Evolutionary conservation across 192 early-diverging fungal species (phyloP).

Genomic region (Mortierella claussenii): DNA sequence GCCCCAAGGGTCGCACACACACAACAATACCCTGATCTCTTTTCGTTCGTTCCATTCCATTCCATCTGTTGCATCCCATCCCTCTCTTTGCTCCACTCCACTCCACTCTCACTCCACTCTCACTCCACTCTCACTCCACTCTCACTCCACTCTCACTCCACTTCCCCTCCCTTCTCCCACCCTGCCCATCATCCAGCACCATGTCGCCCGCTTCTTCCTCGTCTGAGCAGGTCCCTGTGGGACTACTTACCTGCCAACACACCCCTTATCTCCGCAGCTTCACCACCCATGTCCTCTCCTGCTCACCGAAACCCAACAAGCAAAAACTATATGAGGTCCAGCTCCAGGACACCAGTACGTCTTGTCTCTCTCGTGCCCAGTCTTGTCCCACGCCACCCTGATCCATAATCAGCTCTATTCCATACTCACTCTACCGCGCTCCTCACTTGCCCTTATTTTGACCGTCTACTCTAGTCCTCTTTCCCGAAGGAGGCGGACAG

Average conservation of each 20-base stretch:
- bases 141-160: not conserved
- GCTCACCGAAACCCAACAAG: constrained; percentile 62
- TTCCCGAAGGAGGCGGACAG: constrained; percentile 86
- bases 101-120: no score
- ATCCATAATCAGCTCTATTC: not conserved
- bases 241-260: constrained; percentile 68
- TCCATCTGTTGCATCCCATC: no score
- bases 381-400: not conserved
- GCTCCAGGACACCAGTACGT: constrained; percentile 70
- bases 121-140: no score
- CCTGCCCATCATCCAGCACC: not conserved
- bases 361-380: no score
- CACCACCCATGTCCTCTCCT: constrained; percentile 61
- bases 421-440: no score
- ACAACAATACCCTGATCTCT: no score
- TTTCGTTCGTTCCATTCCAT: no score
- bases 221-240: constrained; percentile 59
- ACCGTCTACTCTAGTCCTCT: constrained; percentile 73
- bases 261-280: constrained; percentile 60
- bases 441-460: no score
- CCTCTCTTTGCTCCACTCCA: no score
- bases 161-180: not conserved
- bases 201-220: not conserved
- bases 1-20: no score
- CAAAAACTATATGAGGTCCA: constrained; percentile 70